These are phyloP conservation scores for Suillus sp. DNA, from an alignment of 768 basidiomycete species.

Conservation along the genomic window DNA sequence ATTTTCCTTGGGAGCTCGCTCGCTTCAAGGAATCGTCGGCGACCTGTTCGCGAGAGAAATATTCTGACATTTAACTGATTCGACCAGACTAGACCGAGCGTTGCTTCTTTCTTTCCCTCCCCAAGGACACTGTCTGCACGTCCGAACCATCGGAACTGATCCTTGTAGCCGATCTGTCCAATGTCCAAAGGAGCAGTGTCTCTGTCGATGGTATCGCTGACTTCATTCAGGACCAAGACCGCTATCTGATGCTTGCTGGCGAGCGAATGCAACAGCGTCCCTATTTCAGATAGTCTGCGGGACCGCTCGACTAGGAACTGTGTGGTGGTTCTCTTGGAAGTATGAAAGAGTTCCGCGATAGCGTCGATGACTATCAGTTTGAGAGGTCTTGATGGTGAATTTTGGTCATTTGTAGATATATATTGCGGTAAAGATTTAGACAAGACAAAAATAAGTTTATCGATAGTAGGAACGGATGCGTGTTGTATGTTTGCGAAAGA, in stretches of 20 bases:
- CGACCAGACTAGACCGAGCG: slow-evolving; percentile 89
- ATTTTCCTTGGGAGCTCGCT: slow-evolving; percentile 32
- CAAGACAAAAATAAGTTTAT: slow-evolving; percentile 57
- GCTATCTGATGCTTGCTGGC: slow-evolving; percentile 67
- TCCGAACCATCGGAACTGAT: slow-evolving; percentile 78
- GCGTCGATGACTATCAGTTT: slow-evolving; percentile 87
- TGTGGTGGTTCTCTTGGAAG: slow-evolving; percentile 57
- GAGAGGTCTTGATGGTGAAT: slow-evolving; percentile 53
- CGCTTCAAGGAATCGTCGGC: slow-evolving; percentile 58
- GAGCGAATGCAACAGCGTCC: slow-evolving; percentile 68
- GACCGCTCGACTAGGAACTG: slow-evolving; percentile 73
- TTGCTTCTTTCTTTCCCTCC: slow-evolving; percentile 73
- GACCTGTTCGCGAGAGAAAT: slow-evolving; percentile 76
- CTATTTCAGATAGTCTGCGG: slow-evolving; percentile 65
- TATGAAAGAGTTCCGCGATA: slow-evolving; percentile 82
- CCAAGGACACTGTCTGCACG: slow-evolving; percentile 60
- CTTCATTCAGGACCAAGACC: slow-evolving; percentile 87
- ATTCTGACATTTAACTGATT: slow-evolving; percentile 88
- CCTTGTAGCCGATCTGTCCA: slow-evolving; percentile 59
- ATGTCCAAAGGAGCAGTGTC: slow-evolving; percentile 17
- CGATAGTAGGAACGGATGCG: slow-evolving; percentile 54
- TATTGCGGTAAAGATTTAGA: slow-evolving; percentile 55
- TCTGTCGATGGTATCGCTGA: slow-evolving; percentile 71
- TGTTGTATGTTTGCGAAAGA: slow-evolving; percentile 63
- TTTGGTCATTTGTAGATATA: slow-evolving; percentile 38